A percentile compares a stretch with the other conserved stretches of the same genome.
These are phyloP conservation scores for Termitomyces eurrhizus DNA, from an alignment of 768 basidiomycete species.

Conservation along the genomic window DNA sequence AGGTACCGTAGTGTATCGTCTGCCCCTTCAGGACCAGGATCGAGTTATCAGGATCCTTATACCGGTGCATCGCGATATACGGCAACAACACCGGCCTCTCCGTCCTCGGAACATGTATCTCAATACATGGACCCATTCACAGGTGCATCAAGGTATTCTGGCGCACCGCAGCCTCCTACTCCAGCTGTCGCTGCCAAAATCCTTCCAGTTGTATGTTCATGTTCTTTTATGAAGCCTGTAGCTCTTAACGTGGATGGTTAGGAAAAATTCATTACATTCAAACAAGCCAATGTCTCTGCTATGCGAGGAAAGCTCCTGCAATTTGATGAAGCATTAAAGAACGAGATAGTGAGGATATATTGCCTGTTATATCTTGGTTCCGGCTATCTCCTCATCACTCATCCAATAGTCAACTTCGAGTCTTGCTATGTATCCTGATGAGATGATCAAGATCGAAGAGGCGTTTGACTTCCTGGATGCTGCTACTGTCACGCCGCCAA, in stretches of 20 bases:
- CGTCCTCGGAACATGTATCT: constrained; percentile 30
- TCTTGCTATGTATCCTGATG: constrained; percentile 69
- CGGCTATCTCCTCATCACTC: neutral
- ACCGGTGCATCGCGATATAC: constrained; percentile 68
- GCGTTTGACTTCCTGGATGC: constrained; percentile 56
- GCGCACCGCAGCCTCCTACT: constrained; percentile 30
- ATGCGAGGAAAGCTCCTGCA: constrained; percentile 79
- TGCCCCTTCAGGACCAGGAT: constrained; percentile 25
- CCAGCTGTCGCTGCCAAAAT: constrained; percentile 35
- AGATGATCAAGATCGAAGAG: constrained; percentile 55
- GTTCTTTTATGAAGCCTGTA: neutral
- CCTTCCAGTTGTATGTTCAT: constrained; percentile 46
- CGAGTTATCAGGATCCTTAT: constrained; percentile 61
- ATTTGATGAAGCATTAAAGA: constrained; percentile 62
- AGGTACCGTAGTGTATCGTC: constrained; percentile 50
- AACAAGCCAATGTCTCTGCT: constrained; percentile 73
- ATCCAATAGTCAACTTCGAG: constrained; percentile 56
- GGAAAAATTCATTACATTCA: constrained; percentile 72
- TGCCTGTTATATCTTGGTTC: constrained; percentile 1
- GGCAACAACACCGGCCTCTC: constrained; percentile 32
- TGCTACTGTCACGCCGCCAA: constrained; percentile 35
- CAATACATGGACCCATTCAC: constrained; percentile 62
- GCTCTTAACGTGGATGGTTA: constrained; percentile 20
- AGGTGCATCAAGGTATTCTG: constrained; percentile 61
- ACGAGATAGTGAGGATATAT: constrained; percentile 61